Evolutionary conservation across 208 protist genomes (phyloP), one percentile per base, ranked within the genome.

Genomic region (Trypanosoma vivax): DNA sequence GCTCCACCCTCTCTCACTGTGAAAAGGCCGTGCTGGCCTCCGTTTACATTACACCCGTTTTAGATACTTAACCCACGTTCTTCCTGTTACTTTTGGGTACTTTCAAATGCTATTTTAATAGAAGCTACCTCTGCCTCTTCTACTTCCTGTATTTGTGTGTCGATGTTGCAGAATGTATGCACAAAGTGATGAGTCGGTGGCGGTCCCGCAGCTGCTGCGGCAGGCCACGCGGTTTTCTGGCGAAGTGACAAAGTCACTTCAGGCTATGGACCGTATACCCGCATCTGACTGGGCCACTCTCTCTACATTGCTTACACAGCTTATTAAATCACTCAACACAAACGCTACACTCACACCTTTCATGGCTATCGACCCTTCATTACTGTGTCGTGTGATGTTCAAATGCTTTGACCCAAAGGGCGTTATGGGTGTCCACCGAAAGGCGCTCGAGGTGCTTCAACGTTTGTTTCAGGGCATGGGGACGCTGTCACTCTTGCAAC

Each of bases 341-440:
- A 53, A 68, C 28, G 62, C 61, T 19, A 58, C 63, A 7, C 47
- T 79, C 10, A 59, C 60, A 0, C 39, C 41, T 13, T 68, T 64
- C 2, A 50, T 60, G 35, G 34, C 80, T 53, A 70, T 67, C 1
- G 64, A 84, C 38, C 58, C 65, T 10, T 38, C 41, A 3, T 58
- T 72, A 29, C 65, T 85, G 23, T 64, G 53, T 2, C 73, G 68
- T 29, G 69, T 60, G 14, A 33, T 86, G 10, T 69, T 51, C 56
- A 65, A 72, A 13, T 65, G 51, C 21, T 50, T 87, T 7, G 73
- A 79, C 34, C 41, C 73, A 13, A 65, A 73, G 38, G 64, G 65
- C 25, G 74, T 76, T 2, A 62, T 82, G 24, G 82, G 78, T 0
- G 77, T 90, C 56, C 82, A 90, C 50, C 77, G 82, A 14, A 81